Conservation (phyloP, 2,329 filamentous ascomycete species). For the Fusarium coicis region DNA sequence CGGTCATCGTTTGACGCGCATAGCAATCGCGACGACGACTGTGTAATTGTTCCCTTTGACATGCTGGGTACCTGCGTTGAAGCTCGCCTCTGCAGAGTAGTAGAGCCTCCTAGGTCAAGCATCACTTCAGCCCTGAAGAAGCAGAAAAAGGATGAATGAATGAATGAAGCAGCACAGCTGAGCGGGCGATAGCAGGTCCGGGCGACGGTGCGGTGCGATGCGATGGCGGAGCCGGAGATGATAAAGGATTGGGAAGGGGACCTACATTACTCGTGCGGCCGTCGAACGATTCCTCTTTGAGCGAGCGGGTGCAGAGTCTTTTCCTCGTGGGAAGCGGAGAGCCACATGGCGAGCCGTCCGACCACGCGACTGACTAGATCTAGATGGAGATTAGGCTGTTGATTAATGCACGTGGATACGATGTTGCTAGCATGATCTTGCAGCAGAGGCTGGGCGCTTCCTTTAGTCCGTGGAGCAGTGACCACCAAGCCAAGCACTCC, state of each 20-base stretch:
- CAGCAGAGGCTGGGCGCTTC: neutral
- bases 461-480: constrained; percentile 6
- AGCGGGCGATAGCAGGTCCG: neutral
- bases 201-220: neutral
- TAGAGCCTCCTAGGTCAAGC: constrained; percentile 8
- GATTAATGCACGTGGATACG: constrained; percentile 17
- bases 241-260: constrained; percentile 33
- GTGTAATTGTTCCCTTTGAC: constrained; percentile 50
- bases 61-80: constrained; percentile 15
- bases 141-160: neutral
- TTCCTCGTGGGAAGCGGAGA: constrained; percentile 22
- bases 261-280: constrained; percentile 31
- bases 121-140: constrained; percentile 3
- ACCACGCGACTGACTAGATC: constrained; percentile 29
- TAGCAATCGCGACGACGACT: constrained; percentile 92
- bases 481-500: neutral
- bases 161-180: neutral
- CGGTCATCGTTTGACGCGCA: constrained; percentile 98
- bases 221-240: constrained; percentile 7
- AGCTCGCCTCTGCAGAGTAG: constrained; percentile 15
- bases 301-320: neutral
- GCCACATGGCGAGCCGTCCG: constrained; percentile 27
- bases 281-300: constrained; percentile 16
- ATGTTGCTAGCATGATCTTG: neutral
- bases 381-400: constrained; percentile 20